Percentiles rank a stretch among this genome's conserved stretches.
Conservation (phyloP, 1,284 basidiomycete species). For the Schizophyllum commune region DNA sequence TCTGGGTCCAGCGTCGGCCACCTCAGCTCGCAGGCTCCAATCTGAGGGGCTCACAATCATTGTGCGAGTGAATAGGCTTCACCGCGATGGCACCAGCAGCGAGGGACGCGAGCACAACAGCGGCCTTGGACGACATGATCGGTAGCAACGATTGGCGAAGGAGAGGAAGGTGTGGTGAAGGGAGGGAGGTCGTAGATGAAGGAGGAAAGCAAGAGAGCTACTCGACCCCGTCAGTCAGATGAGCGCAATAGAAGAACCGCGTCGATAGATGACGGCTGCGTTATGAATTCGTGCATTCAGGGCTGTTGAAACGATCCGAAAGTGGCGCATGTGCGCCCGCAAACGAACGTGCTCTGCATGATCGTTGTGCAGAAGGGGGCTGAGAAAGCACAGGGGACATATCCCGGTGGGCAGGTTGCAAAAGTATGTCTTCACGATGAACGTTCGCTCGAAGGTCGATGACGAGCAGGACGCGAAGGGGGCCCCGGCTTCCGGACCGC, state of each 20-base stretch:
- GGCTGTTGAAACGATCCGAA: neutral
- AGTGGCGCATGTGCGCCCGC: neutral
- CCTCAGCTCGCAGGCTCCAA: neutral
- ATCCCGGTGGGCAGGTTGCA: no score
- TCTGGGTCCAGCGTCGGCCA: constrained; percentile 23
- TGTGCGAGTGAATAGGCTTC: constrained; percentile 47
- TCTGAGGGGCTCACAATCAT: constrained; percentile 34
- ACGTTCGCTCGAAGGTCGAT: no score
- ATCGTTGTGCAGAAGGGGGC: no score
- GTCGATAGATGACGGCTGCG: neutral
- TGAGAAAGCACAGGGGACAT: no score
- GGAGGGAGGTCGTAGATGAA: neutral
- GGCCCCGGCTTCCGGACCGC: no score
- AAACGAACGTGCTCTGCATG: neutral
- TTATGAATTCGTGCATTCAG: neutral
- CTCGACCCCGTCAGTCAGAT: neutral
- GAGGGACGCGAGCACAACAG: constrained; percentile 1
- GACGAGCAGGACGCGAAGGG: no score
- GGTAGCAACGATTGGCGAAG: neutral
- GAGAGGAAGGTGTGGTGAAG: neutral
- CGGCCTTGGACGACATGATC: constrained; percentile 26
- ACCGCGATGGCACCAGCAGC: neutral
- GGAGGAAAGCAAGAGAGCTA: neutral
- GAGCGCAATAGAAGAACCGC: neutral
- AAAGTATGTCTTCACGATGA: no score